phyloP scores from a whole-genome alignment of 2,329 filamentous ascomycete genomes.

The Talaromyces rugulosus region DNA sequence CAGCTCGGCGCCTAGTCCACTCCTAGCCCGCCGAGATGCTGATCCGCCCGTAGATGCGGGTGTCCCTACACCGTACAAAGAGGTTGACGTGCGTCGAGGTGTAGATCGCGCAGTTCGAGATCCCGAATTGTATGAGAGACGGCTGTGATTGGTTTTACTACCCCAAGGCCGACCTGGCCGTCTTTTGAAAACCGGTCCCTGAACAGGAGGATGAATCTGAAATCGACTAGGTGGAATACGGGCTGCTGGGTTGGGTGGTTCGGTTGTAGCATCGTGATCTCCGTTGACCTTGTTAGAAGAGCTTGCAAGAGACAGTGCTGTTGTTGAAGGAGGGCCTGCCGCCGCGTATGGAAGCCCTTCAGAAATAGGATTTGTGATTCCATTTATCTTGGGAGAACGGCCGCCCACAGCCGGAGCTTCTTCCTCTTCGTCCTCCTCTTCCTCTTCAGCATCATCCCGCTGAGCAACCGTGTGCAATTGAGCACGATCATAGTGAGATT shows the following conservation, averaged over 20 bases:
- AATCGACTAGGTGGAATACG: slow-evolving; percentile 40
- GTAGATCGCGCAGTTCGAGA: slow-evolving; percentile 30
- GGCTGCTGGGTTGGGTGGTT: slow-evolving; percentile 25
- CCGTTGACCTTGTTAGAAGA: slow-evolving; percentile 23
- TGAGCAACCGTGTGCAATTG: slow-evolving; percentile 84
- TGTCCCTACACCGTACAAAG: slow-evolving; percentile 23
- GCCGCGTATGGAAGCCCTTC: slow-evolving; percentile 20
- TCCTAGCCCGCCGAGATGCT: slow-evolving; percentile 27
- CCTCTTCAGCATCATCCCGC: slow-evolving; percentile 64
- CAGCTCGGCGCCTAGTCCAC: slow-evolving; percentile 18
- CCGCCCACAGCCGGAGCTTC: slow-evolving; percentile 8
- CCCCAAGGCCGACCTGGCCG: slow-evolving; percentile 37
- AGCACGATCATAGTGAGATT: slow-evolving; percentile 76
- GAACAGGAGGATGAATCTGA: slow-evolving; percentile 40
- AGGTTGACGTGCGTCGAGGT: slow-evolving; percentile 28
- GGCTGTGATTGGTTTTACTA: slow-evolving; percentile 23
- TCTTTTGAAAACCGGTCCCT: slow-evolving; percentile 30
- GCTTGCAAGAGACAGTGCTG: slow-evolving; percentile 15
- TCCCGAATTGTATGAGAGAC: slow-evolving; percentile 27
- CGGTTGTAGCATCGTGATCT: slow-evolving; percentile 17
- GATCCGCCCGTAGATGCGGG: slow-evolving; percentile 21
- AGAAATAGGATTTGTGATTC: slow-evolving; percentile 8
- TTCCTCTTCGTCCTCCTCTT: slow-evolving; percentile 15
- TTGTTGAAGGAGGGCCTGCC: slow-evolving; percentile 34
- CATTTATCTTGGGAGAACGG: slow-evolving; percentile 8